Conservation (phyloP, 108 stramenopile genomes). For the Discostella pseudostelligera region DNA sequence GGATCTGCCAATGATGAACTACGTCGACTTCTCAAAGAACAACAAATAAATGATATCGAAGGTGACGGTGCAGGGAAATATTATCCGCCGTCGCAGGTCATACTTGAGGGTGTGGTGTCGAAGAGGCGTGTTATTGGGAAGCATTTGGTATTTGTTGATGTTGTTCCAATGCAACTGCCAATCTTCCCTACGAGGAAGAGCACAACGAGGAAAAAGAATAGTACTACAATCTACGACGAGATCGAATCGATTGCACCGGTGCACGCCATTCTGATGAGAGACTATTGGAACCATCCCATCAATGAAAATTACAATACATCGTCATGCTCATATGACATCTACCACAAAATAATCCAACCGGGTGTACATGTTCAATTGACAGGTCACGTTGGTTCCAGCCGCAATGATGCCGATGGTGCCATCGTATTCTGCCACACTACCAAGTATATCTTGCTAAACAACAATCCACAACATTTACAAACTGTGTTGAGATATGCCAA, state of each 20-base stretch:
- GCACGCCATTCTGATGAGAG: constrained; percentile 36
- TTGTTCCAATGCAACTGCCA: constrained; percentile 16
- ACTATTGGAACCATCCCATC: constrained; percentile 22
- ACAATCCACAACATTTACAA: constrained; percentile 43
- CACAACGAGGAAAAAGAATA: background rate
- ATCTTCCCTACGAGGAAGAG: background rate
- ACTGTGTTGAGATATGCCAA: constrained; percentile 28
- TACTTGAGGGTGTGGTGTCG: constrained; percentile 25
- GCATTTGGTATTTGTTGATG: constrained; percentile 30
- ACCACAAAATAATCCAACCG: constrained; percentile 42
- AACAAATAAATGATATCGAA: background rate
- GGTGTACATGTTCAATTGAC: constrained; percentile 23
- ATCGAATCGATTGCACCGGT: constrained; percentile 26
- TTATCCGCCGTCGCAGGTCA: constrained; percentile 4
- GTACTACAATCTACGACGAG: constrained; percentile 1
- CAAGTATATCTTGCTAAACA: constrained; percentile 25
- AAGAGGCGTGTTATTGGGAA: constrained; percentile 21
- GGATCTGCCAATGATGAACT: constrained; percentile 21
- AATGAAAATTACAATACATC: background rate
- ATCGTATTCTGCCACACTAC: constrained; percentile 19
- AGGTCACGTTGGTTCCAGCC: constrained; percentile 36
- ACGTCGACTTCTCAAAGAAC: constrained; percentile 6
- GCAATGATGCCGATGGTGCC: constrained; percentile 20
- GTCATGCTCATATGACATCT: constrained; percentile 23
- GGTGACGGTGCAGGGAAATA: background rate